Evolutionary conservation across 345 rosid species (phyloP).

Genomic region (Aquilaria sinensis): DNA sequence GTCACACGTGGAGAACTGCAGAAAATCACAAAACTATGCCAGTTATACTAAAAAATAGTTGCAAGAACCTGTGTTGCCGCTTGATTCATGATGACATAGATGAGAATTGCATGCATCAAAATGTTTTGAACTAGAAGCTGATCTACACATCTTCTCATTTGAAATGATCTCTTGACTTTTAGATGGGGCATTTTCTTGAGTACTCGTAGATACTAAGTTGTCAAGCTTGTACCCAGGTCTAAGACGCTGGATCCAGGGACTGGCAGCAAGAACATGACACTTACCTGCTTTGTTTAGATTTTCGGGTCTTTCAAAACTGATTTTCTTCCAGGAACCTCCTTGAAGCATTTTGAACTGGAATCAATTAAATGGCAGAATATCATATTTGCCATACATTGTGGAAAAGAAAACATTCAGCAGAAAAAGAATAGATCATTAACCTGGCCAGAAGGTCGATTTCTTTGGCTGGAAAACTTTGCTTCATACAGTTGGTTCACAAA

Average conservation of each 20-base stretch:
- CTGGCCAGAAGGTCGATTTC: constrained; percentile 47
- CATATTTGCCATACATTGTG: background rate
- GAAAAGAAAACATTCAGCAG: background rate
- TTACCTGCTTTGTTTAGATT: constrained; percentile 19
- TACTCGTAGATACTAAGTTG: constrained; percentile 5
- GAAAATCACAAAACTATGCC: no score
- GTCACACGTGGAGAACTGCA: no score
- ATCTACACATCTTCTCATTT: constrained; percentile 30
- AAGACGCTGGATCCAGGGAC: constrained; percentile 66
- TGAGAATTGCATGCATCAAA: constrained; percentile 16
- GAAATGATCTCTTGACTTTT: constrained; percentile 19
- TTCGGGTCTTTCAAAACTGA: constrained; percentile 44
- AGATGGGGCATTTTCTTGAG: constrained; percentile 17
- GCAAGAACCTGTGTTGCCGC: constrained; percentile 34
- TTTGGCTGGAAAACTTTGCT: constrained; percentile 31
- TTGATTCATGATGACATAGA: constrained; percentile 18
- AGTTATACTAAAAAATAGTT: background rate
- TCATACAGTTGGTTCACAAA: constrained; percentile 65
- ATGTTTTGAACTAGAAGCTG: constrained; percentile 23
- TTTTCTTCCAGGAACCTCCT: constrained; percentile 62
- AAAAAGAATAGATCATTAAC: constrained; percentile 24
- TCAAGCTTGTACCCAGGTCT: constrained; percentile 27
- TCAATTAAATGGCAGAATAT: constrained; percentile 5
- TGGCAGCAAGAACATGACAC: constrained; percentile 29
- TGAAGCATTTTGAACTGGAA: constrained; percentile 68